These are phyloP conservation scores for Nemania sp. DNA, from an alignment of 2,329 filamentous ascomycete species.

Conservation along the genomic window DNA sequence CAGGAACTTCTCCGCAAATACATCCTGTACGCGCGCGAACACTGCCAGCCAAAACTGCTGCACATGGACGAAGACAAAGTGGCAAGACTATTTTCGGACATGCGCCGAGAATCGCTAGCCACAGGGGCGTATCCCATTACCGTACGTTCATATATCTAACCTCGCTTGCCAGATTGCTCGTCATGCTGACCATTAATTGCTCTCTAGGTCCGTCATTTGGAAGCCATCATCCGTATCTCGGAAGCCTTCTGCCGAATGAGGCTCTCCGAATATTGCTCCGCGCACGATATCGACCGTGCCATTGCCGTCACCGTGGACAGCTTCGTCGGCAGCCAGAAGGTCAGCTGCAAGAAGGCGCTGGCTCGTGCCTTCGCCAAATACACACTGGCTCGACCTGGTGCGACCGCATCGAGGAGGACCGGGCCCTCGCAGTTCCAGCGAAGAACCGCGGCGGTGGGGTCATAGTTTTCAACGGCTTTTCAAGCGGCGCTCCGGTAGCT, in stretches of 20 bases:
- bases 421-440: conserved; percentile 33
- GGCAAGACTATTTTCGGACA: conserved; percentile 90
- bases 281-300: conserved; percentile 91
- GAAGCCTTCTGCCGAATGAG: conserved; percentile 98
- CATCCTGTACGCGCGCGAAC: conserved; percentile 91
- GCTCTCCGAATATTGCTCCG: conserved; percentile 90
- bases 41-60: conserved; percentile 88
- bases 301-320: conserved; percentile 96
- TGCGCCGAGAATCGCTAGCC: conserved; percentile 88
- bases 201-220: conserved; percentile 85
- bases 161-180: background rate
- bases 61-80: conserved; percentile 99
- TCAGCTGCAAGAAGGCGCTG: conserved; percentile 96
- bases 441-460: conserved; percentile 29
- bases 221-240: conserved; percentile 94
- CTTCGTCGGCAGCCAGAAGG: conserved; percentile 94
- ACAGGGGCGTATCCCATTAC: conserved; percentile 98
- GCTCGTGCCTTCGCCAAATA: conserved; percentile 97
- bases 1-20: conserved; percentile 94
- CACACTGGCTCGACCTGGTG: conserved; percentile 61
- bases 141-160: conserved; percentile 60
- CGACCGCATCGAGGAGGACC: conserved; percentile 26
- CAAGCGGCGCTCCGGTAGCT: conserved; percentile 3
- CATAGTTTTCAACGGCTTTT: conserved; percentile 15
- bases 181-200: conserved; percentile 28